phyloP scores from a whole-genome alignment of 768 basidiomycete species.

The Lactarius evosmus region DNA sequence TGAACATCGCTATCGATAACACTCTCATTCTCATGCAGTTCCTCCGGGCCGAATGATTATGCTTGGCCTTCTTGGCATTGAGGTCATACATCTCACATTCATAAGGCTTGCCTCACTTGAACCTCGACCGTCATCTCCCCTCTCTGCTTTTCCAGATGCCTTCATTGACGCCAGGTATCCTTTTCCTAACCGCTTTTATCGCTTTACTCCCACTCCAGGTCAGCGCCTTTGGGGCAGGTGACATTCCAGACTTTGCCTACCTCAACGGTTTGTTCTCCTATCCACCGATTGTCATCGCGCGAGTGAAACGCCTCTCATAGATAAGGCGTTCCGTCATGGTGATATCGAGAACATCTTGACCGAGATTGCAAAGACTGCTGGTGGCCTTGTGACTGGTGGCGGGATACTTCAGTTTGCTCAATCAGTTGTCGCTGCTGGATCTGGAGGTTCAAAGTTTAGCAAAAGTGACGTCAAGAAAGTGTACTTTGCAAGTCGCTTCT shows the following conservation, averaged over 20 bases:
- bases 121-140: background rate
- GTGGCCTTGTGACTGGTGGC: constrained; percentile 41
- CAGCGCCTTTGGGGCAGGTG: constrained; percentile 60
- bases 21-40: background rate
- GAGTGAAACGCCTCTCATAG: constrained; percentile 32
- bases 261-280: constrained; percentile 45
- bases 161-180: constrained; percentile 28
- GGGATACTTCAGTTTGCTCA: constrained; percentile 52
- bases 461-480: constrained; percentile 66
- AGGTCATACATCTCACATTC: background rate
- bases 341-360: constrained; percentile 71
- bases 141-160: constrained; percentile 17
- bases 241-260: constrained; percentile 70
- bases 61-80: constrained; percentile 2
- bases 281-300: constrained; percentile 3
- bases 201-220: constrained; percentile 45
- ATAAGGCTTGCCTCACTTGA: background rate
- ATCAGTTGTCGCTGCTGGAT: constrained; percentile 43
- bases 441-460: constrained; percentile 57
- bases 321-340: constrained; percentile 73
- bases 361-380: constrained; percentile 54
- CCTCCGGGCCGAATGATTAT: background rate
- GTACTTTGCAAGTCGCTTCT: constrained; percentile 48
- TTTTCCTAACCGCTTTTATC: constrained; percentile 31
- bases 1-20: background rate